Percentiles rank a stretch among this genome's conserved stretches.
These are phyloP conservation scores for Zea mays DNA, from an alignment of 176 grass and related monocot species.

Conservation along the genomic window Zm-B73-REFERENCE-NAM-5.0 NC_050097.1:198185001-198185500, in stretches of 20 bases:
- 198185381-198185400: not conserved
- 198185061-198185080: too few relatives aligned
- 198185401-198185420: constrained; percentile 6
- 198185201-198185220: not conserved
- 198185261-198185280: constrained; percentile 84
- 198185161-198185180: too few relatives aligned
- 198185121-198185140: too few relatives aligned
- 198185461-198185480: constrained; percentile 79
- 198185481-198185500: constrained; percentile 2
- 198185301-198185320: constrained; percentile 53
- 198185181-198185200: not conserved
- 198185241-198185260: not conserved
- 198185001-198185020: too few relatives aligned
- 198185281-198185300: constrained; percentile 76
- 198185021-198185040: too few relatives aligned
- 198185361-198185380: not conserved
- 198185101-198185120: too few relatives aligned
- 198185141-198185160: too few relatives aligned
- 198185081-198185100: too few relatives aligned
- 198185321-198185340: not conserved
- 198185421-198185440: constrained; percentile 61
- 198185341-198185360: not conserved
- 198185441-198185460: constrained; percentile 78
- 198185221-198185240: not conserved
- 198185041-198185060: too few relatives aligned